Evolutionary conservation across 129 eudicot genomes (phyloP).

Genomic region (Artemisia argyi): DNA sequence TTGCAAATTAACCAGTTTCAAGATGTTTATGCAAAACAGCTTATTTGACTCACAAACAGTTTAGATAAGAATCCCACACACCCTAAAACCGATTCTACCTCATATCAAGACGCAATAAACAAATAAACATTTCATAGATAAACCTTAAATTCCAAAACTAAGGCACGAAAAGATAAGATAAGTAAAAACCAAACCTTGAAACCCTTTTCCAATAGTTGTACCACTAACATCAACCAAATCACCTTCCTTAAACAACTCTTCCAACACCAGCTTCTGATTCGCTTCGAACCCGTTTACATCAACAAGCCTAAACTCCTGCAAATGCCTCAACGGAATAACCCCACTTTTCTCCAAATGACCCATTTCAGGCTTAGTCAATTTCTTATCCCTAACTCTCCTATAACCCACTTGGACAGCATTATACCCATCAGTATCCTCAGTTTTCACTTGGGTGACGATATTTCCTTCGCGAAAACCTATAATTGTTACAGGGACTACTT

Average conservation of each 20-base stretch:
- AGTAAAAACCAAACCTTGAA: conserved; percentile 59
- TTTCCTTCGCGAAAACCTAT: conserved; percentile 93
- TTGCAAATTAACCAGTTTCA: too few relatives aligned
- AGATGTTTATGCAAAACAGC: too few relatives aligned
- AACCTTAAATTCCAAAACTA: background rate
- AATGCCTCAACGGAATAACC: conserved; percentile 81
- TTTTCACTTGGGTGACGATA: conserved; percentile 87
- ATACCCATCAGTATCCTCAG: conserved; percentile 85
- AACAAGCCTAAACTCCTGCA: conserved; percentile 78
- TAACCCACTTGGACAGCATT: conserved; percentile 96
- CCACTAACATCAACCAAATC: conserved; percentile 96
- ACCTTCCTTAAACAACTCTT: conserved; percentile 83
- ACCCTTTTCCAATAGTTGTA: conserved; percentile 94
- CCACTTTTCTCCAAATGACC: conserved; percentile 88
- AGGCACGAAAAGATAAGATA: background rate
- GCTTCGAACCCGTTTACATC: conserved; percentile 72
- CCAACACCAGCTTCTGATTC: conserved; percentile 56
- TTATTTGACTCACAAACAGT: too few relatives aligned
- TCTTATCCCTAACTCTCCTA: conserved; percentile 78
- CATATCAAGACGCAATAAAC: background rate
- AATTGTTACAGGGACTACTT: conserved; percentile 86
- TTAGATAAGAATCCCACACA: too few relatives aligned
- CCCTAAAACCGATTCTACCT: too few relatives aligned
- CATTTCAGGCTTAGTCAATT: conserved; percentile 79
- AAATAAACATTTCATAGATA: background rate